A percentile compares a stretch with the other conserved stretches of the same genome.
These are phyloP conservation scores for Cryphonectria carpinicola DNA, from an alignment of 2,329 filamentous ascomycete species.

Conservation along the genomic window DNA sequence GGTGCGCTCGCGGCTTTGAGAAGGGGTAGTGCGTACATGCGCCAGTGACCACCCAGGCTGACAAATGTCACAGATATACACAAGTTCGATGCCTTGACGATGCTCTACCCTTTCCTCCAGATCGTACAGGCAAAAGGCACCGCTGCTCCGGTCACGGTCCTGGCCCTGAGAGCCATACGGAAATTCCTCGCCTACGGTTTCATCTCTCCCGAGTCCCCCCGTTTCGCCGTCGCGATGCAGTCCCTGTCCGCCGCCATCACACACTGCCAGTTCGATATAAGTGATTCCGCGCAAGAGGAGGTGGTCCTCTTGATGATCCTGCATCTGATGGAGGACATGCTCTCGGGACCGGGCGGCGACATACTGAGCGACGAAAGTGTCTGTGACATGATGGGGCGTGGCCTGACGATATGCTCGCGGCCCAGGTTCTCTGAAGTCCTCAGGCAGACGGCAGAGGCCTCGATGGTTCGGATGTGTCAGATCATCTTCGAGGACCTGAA, in stretches of 20 bases:
- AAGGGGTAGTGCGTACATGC: background rate
- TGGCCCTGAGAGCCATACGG: constrained; percentile 89
- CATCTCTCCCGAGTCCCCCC: constrained; percentile 80
- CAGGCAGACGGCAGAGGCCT: constrained; percentile 88
- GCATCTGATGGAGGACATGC: constrained; percentile 98
- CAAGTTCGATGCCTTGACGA: constrained; percentile 83
- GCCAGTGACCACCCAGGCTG: constrained; percentile 29
- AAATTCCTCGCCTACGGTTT: constrained; percentile 98
- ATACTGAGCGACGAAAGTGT: constrained; percentile 97
- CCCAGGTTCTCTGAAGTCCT: constrained; percentile 88
- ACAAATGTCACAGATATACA: constrained; percentile 68
- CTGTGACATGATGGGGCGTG: constrained; percentile 99
- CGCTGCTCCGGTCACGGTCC: constrained; percentile 92
- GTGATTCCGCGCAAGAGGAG: constrained; percentile 91
- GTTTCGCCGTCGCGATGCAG: constrained; percentile 91
- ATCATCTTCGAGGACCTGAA: constrained; percentile 95
- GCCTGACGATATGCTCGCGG: constrained; percentile 95
- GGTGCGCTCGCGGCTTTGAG: constrained; percentile 49
- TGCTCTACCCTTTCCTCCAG: constrained; percentile 92
- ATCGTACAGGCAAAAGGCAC: constrained; percentile 96
- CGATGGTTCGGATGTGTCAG: constrained; percentile 99
- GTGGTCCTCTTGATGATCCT: constrained; percentile 93
- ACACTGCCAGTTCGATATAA: constrained; percentile 96
- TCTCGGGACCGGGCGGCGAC: constrained; percentile 89
- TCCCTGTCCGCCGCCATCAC: constrained; percentile 92